A percentile compares a stretch with the other conserved stretches of the same genome.
Conservation (phyloP, 2,329 filamentous ascomycete genomes). For the Zasmidium angulare region DNA sequence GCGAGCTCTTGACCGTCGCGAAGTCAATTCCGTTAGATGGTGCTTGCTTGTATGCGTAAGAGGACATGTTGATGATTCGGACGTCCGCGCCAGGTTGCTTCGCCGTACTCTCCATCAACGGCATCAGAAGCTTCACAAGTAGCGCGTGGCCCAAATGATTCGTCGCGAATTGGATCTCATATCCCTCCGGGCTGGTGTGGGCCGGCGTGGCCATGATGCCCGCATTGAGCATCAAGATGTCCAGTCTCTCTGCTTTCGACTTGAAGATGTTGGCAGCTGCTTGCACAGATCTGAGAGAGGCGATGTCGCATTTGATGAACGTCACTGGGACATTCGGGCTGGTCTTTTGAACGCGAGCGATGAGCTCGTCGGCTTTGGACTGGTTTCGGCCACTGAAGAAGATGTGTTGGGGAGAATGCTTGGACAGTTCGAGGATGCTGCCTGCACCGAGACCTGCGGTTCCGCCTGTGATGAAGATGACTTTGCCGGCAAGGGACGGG, state of each 20-base stretch:
- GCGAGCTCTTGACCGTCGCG: constrained; percentile 25
- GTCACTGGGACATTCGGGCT: constrained; percentile 40
- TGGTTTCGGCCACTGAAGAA: constrained; percentile 52
- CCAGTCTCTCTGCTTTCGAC: constrained; percentile 20
- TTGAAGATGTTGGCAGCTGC: constrained; percentile 17
- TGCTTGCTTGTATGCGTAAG: constrained; percentile 22
- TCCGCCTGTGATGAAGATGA: constrained; percentile 25
- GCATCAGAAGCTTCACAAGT: constrained; percentile 29
- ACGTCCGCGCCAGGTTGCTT: constrained; percentile 18
- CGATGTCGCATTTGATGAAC: constrained; percentile 27
- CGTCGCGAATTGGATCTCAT: constrained; percentile 33
- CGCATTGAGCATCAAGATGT: constrained; percentile 33
- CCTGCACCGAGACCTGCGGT: constrained; percentile 31
- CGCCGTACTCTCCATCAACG: constrained; percentile 22
- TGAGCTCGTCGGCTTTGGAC: constrained; percentile 45
- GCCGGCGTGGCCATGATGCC: constrained; percentile 27
- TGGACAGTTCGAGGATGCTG: constrained; percentile 47
- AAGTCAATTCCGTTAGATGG: constrained; percentile 21
- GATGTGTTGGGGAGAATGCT: constrained; percentile 52
- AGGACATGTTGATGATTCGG: constrained; percentile 29
- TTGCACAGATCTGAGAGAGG: constrained; percentile 21
- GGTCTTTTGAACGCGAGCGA: constrained; percentile 38
- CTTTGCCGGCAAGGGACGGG: constrained; percentile 30
- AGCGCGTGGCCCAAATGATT: constrained; percentile 35
- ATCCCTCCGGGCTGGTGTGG: constrained; percentile 24